Conservation (phyloP, 2,329 filamentous ascomycete genomes). For the Pyrenochaeta sp. region DNA sequence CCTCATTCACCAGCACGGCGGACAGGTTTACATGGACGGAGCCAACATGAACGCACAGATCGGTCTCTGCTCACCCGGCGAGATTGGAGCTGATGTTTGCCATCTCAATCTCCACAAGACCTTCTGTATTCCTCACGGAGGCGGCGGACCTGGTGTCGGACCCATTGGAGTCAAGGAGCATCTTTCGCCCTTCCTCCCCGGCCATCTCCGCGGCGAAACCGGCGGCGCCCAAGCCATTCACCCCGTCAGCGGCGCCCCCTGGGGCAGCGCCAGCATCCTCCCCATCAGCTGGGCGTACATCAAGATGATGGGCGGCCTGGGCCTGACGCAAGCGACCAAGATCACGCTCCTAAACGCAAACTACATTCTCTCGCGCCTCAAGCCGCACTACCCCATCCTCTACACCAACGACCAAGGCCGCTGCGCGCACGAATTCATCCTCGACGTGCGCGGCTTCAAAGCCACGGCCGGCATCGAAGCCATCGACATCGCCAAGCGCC, state of each 20-base stretch:
- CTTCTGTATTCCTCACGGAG: conserved; percentile 97
- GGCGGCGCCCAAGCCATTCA: conserved; percentile 66
- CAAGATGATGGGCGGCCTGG: conserved; percentile 85
- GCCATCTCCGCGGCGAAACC: conserved; percentile 67
- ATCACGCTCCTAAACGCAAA: conserved; percentile 95
- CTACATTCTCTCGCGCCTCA: conserved; percentile 89
- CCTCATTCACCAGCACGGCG: conserved; percentile 84
- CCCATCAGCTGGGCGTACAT: conserved; percentile 97
- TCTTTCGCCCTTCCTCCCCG: conserved; percentile 77
- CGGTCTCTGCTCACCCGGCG: conserved; percentile 89
- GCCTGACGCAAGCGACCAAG: conserved; percentile 88
- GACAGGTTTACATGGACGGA: conserved; percentile 98
- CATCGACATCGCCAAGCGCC: conserved; percentile 93
- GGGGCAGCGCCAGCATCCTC: conserved; percentile 88
- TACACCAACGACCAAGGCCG: conserved; percentile 89
- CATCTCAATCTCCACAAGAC: conserved; percentile 98
- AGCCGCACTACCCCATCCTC: conserved; percentile 86
- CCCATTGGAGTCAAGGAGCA: conserved; percentile 91
- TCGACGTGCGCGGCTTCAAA: conserved; percentile 86
- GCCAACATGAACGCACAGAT: conserved; percentile 99
- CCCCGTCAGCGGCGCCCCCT: conserved; percentile 81
- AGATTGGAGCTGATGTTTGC: conserved; percentile 95
- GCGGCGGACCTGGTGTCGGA: conserved; percentile 90
- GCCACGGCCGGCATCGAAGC: conserved; percentile 84
- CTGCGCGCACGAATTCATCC: conserved; percentile 97